Percentiles rank a stretch among this genome's conserved stretches.
These are phyloP conservation scores for Boechera divaricarpa DNA, from an alignment of 345 rosid species.

Conservation along the genomic window DNA sequence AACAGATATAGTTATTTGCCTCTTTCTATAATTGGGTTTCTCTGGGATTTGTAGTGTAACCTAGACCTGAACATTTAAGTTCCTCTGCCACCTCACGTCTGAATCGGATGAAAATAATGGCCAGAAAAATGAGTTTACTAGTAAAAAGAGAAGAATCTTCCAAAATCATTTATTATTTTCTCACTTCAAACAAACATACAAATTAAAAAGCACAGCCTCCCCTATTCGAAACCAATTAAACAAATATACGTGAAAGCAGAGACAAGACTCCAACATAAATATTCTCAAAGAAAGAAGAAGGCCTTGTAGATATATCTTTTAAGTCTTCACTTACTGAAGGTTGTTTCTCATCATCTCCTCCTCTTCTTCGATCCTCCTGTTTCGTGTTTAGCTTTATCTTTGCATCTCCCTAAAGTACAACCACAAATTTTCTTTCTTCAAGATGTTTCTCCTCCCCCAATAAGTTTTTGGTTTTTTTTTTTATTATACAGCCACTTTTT, in stretches of 20 bases:
- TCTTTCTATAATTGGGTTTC: neutral
- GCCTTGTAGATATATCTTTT: neutral
- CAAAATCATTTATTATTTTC: neutral
- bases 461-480: slow-evolving; percentile 27
- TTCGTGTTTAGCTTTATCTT: slow-evolving; percentile 30
- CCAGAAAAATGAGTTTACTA: neutral
- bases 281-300: slow-evolving; percentile 34
- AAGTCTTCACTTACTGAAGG: slow-evolving; percentile 16
- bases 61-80: neutral
- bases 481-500: slow-evolving; percentile 41
- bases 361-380: slow-evolving; percentile 11
- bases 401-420: slow-evolving; percentile 41
- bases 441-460: slow-evolving; percentile 32
- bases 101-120: neutral
- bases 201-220: neutral
- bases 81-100: neutral
- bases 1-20: neutral
- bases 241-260: slow-evolving; percentile 38
- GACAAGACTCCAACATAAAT: slow-evolving; percentile 31
- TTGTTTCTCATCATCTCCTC: slow-evolving; percentile 32
- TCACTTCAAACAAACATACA: neutral
- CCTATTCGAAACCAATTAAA: neutral
- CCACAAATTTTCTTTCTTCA: slow-evolving; percentile 41
- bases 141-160: neutral
- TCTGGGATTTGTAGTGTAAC: neutral